A percentile compares a stretch with the other conserved stretches of the same genome.
phyloP scores from a whole-genome alignment of 2,329 filamentous ascomycete species.

The Phialophora chinensis region DNA sequence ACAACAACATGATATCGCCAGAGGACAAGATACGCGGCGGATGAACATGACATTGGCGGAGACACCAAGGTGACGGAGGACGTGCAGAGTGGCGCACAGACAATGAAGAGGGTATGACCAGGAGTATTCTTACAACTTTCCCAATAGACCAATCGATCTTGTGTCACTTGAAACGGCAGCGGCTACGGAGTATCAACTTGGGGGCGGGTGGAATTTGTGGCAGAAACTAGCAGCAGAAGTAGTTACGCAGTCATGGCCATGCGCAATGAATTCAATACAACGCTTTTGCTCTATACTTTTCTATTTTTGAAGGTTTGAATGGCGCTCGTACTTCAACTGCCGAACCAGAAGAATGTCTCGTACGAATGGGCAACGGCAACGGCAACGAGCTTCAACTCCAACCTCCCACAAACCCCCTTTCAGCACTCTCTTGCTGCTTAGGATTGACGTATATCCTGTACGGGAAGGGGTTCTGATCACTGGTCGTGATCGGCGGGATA shows the following conservation, averaged over 20 bases:
- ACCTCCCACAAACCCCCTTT: slow-evolving; percentile 71
- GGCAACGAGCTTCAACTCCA: slow-evolving; percentile 55
- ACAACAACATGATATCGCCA: slow-evolving; percentile 10
- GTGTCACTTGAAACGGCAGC: slow-evolving; percentile 10
- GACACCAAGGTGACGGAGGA: background rate
- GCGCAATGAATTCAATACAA: slow-evolving; percentile 3
- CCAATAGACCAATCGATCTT: slow-evolving; percentile 32
- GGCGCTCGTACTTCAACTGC: background rate
- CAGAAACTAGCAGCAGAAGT: background rate
- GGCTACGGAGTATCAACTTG: background rate
- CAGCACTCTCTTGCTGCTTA: slow-evolving; percentile 76
- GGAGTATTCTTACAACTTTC: slow-evolving; percentile 27
- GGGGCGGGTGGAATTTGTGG: background rate
- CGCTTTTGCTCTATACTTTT: slow-evolving; percentile 20
- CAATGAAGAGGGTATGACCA: slow-evolving; percentile 18
- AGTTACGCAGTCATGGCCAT: background rate
- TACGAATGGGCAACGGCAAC: background rate
- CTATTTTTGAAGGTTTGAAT: background rate
- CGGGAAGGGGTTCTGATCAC: slow-evolving; percentile 89
- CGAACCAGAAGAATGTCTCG: background rate
- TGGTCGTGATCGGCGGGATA: slow-evolving; percentile 94
- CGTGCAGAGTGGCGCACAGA: background rate
- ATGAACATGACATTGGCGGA: background rate
- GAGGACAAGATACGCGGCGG: background rate
- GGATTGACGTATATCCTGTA: slow-evolving; percentile 92